Evolutionary conservation across 805 yeast genomes (phyloP).

Genomic region (Schwanniomyces occidentalis): DNA sequence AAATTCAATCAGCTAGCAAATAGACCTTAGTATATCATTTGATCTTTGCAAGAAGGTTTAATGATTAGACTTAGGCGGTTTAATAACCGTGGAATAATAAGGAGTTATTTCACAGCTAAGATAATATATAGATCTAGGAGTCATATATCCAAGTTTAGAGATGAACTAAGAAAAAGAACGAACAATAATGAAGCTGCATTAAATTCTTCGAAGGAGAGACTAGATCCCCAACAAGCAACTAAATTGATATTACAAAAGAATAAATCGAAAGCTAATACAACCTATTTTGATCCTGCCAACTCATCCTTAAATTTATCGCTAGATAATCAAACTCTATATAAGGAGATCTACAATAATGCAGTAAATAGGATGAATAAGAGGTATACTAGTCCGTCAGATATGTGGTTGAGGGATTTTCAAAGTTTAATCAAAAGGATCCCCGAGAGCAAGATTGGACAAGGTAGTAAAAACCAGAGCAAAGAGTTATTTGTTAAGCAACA

Average conservation of each 20-base stretch:
- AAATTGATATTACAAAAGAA: slow-evolving; percentile 5
- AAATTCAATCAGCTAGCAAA: too few relatives aligned
- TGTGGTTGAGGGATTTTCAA: slow-evolving; percentile 18
- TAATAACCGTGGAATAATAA: background rate
- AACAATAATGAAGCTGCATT: too few relatives aligned
- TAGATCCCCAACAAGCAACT: slow-evolving; percentile 4
- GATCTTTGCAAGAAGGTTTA: too few relatives aligned
- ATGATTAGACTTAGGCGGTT: background rate
- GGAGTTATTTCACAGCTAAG: background rate
- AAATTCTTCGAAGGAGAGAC: background rate
- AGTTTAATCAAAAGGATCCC: background rate
- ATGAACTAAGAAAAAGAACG: background rate
- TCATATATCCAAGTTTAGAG: slow-evolving; percentile 3
- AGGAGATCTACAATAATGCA: slow-evolving; percentile 16
- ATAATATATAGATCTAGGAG: too few relatives aligned
- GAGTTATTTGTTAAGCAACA: slow-evolving; percentile 1
- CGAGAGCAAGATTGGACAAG: slow-evolving; percentile 1
- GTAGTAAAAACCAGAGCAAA: background rate
- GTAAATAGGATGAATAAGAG: slow-evolving; percentile 20
- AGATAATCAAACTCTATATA: slow-evolving; percentile 18
- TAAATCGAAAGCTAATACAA: slow-evolving; percentile 1
- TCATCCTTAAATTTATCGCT: slow-evolving; percentile 17
- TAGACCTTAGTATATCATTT: too few relatives aligned
- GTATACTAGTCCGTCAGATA: slow-evolving; percentile 13
- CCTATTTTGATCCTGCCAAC: slow-evolving; percentile 24